These are phyloP conservation scores for Paracorniculantispora psalliotae DNA, from an alignment of 2,329 filamentous ascomycete species.

Conservation along the genomic window DNA sequence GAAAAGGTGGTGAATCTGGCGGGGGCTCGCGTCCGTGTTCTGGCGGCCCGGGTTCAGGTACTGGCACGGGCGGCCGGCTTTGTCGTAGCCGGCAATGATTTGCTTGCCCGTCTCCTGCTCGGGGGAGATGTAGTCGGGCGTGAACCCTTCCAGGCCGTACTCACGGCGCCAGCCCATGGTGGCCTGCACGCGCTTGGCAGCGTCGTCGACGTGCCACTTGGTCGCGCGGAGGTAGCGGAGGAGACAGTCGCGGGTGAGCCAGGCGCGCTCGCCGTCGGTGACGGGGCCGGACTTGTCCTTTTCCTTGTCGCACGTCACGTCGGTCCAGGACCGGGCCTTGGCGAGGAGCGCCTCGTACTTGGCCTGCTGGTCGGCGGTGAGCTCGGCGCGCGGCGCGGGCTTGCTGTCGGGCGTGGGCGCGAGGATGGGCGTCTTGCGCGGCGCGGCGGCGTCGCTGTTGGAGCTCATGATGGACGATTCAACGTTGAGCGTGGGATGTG, in stretches of 20 bases:
- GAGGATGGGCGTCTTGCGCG: slow-evolving; percentile 52
- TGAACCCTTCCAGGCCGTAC: slow-evolving; percentile 76
- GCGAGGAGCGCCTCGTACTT: slow-evolving; percentile 79
- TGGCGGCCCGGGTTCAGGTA: slow-evolving; percentile 87
- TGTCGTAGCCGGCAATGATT: slow-evolving; percentile 82
- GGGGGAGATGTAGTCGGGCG: slow-evolving; percentile 79
- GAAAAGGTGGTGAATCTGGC: slow-evolving; percentile 89
- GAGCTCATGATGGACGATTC: not conserved
- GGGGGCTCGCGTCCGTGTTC: slow-evolving; percentile 81
- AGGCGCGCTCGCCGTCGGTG: slow-evolving; percentile 76
- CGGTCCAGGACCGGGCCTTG: slow-evolving; percentile 65
- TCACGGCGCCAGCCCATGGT: slow-evolving; percentile 87
- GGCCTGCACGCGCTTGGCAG: slow-evolving; percentile 71
- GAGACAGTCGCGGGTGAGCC: slow-evolving; percentile 87
- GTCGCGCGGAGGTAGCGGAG: slow-evolving; percentile 89
- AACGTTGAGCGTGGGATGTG: no score
- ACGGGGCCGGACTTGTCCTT: slow-evolving; percentile 60
- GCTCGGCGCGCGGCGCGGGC: slow-evolving; percentile 49
- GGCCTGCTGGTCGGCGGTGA: slow-evolving; percentile 70
- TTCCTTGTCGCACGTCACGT: slow-evolving; percentile 51
- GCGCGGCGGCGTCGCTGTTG: slow-evolving; percentile 8
- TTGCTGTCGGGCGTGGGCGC: slow-evolving; percentile 52
- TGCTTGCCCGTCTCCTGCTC: slow-evolving; percentile 98
- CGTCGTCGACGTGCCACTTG: slow-evolving; percentile 76
- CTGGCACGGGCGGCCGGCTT: slow-evolving; percentile 76